phyloP scores from a whole-genome alignment of 164 flowering plant species.

The Akebia trifoliata region DNA sequence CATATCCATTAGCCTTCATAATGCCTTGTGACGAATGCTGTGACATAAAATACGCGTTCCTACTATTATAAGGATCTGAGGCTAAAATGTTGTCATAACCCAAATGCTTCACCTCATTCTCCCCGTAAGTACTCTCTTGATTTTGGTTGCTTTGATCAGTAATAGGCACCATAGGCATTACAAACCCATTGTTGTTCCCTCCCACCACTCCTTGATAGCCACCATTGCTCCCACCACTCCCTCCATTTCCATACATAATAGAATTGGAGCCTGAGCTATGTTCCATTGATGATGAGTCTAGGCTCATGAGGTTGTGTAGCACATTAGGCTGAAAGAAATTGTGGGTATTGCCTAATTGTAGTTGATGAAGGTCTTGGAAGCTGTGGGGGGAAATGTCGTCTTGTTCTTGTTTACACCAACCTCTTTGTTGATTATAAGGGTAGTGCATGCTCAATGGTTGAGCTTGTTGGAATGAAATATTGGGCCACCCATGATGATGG shows the following conservation, averaged over 20 bases:
- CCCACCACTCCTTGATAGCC: too few species aligned
- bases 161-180: constrained; percentile 32
- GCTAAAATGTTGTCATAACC: constrained; percentile 32
- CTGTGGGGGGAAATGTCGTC: constrained; percentile 20
- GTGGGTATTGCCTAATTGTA: constrained; percentile 54
- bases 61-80: constrained; percentile 34
- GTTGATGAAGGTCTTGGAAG: constrained; percentile 36
- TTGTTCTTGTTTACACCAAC: constrained; percentile 77
- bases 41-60: constrained; percentile 31
- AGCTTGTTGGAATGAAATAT: constrained; percentile 52
- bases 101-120: constrained; percentile 32
- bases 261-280: constrained; percentile 51
- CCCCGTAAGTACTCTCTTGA: constrained; percentile 28
- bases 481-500: constrained; percentile 43
- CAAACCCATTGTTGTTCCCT: constrained; percentile 25
- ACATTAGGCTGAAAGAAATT: constrained; percentile 61
- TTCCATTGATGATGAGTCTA: constrained; percentile 57
- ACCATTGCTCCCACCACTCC: constrained; percentile 21
- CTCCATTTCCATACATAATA: constrained; percentile 29
- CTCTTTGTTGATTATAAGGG: constrained; percentile 38
- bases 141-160: constrained; percentile 27
- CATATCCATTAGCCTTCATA: constrained; percentile 24
- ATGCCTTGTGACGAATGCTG: constrained; percentile 31
- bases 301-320: constrained; percentile 51
- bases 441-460: constrained; percentile 46